Percentiles rank a stretch among this genome's conserved stretches.
Evolutionary conservation across 352 stramenopile genomes (phyloP).

Genomic region (Phytophthora europaea): DNA sequence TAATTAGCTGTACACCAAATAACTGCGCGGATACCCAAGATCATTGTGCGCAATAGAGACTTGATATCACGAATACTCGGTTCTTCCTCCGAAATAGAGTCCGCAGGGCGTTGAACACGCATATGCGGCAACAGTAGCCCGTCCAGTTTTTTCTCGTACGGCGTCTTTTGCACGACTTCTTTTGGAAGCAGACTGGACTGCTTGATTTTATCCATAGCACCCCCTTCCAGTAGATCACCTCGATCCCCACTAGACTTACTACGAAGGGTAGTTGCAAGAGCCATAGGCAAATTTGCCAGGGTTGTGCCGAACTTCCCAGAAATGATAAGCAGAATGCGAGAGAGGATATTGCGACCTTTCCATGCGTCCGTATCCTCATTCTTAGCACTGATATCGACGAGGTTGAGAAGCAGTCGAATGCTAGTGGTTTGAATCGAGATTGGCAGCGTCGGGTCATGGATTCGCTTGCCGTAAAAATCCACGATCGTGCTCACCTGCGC

Average conservation of each 20-base stretch:
- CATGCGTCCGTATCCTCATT: constrained; percentile 93
- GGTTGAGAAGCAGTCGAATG: constrained; percentile 96
- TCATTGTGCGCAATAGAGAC: constrained; percentile 96
- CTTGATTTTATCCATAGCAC: constrained; percentile 91
- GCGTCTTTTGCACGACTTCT: constrained; percentile 55
- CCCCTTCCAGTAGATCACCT: constrained; percentile 81
- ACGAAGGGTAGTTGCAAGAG: constrained; percentile 66
- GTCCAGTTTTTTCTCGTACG: constrained; percentile 84
- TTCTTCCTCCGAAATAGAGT: constrained; percentile 80
- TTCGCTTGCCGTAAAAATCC: constrained; percentile 94
- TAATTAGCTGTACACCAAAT: constrained; percentile 98
- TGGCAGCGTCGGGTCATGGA: constrained; percentile 93
- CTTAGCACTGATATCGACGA: constrained; percentile 98
- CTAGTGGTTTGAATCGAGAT: constrained; percentile 97
- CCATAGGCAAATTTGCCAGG: constrained; percentile 73
- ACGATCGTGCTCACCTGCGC: constrained; percentile 96
- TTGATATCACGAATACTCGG: constrained; percentile 93
- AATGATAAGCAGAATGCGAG: constrained; percentile 93
- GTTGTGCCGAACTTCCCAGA: constrained; percentile 96
- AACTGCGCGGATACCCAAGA: constrained; percentile 98
- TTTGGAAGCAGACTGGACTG: constrained; percentile 83
- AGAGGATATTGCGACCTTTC: constrained; percentile 92
- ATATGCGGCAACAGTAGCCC: constrained; percentile 65
- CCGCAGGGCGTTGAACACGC: constrained; percentile 54
- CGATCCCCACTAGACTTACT: constrained; percentile 52